Evolutionary conservation across 169 alveolate species (phyloP).

Genomic region (Theileria parva): DNA sequence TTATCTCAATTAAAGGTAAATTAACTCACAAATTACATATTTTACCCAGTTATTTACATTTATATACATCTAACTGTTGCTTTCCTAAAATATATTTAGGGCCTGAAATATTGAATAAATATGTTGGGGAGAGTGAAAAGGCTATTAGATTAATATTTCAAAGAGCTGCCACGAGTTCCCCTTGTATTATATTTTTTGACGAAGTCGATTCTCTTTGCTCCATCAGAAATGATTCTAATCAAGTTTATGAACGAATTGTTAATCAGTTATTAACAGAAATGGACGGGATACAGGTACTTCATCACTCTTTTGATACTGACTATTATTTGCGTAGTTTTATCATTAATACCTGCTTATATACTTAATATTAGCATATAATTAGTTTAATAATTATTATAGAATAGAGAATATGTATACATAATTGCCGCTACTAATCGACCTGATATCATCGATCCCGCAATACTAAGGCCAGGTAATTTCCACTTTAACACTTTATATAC

Average conservation of each 20-base stretch:
- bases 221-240: constrained; percentile 87
- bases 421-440: constrained; percentile 99
- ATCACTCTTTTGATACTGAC: background rate
- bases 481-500: no score
- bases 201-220: constrained; percentile 98
- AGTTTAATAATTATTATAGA: constrained; percentile 21
- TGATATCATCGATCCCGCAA: constrained; percentile 98
- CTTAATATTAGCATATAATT: background rate
- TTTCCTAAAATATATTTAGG: constrained; percentile 51
- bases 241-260: constrained; percentile 95
- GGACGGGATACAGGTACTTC: constrained; percentile 93
- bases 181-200: constrained; percentile 98
- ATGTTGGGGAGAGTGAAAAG: constrained; percentile 99
- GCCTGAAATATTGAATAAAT: constrained; percentile 95
- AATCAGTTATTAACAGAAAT: constrained; percentile 97
- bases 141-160: constrained; percentile 97
- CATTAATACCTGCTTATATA: background rate
- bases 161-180: constrained; percentile 96
- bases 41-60: no score
- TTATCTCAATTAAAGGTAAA: constrained; percentile 91
- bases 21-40: background rate
- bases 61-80: no score
- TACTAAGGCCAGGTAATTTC: constrained; percentile 95
- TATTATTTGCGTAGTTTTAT: constrained; percentile 26
- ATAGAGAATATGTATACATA: constrained; percentile 89